These are phyloP conservation scores for Coemansia sp. DNA, from an alignment of 192 early-diverging fungal species.

Conservation along the genomic window DNA sequence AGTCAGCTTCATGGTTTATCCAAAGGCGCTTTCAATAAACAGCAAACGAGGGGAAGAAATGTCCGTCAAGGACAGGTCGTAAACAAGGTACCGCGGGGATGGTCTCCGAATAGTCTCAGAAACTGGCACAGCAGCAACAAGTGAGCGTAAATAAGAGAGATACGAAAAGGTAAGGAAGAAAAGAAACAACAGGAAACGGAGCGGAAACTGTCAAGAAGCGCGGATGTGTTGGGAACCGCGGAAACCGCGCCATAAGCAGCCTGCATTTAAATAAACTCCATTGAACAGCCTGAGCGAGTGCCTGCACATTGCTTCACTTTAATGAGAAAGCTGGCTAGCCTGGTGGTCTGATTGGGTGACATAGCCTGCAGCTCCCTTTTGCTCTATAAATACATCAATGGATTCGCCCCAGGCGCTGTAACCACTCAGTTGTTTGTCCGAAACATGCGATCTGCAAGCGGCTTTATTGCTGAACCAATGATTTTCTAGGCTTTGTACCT, in stretches of 20 bases:
- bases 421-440: neutral
- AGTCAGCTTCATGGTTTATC: slow-evolving; percentile 46
- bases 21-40: neutral
- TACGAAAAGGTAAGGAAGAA: slow-evolving; percentile 4
- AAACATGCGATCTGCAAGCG: slow-evolving; percentile 1
- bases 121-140: slow-evolving; percentile 4
- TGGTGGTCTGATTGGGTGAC: slow-evolving; percentile 11
- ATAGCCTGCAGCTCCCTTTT: neutral
- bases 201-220: slow-evolving; percentile 8
- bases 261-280: slow-evolving; percentile 5
- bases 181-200: slow-evolving; percentile 8
- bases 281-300: neutral
- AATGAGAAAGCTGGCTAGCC: slow-evolving; percentile 4
- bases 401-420: neutral
- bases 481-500: neutral
- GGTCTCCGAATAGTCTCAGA: neutral
- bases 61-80: slow-evolving; percentile 9
- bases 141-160: slow-evolving; percentile 1
- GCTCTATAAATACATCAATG: slow-evolving; percentile 8
- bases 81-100: slow-evolving; percentile 9
- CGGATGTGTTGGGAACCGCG: no score
- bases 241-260: no score
- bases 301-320: slow-evolving; percentile 3
- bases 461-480: neutral
- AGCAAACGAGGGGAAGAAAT: slow-evolving; percentile 6